phyloP scores from a whole-genome alignment of 305 asterid genomes.

The Ruellia speciosa region DNA sequence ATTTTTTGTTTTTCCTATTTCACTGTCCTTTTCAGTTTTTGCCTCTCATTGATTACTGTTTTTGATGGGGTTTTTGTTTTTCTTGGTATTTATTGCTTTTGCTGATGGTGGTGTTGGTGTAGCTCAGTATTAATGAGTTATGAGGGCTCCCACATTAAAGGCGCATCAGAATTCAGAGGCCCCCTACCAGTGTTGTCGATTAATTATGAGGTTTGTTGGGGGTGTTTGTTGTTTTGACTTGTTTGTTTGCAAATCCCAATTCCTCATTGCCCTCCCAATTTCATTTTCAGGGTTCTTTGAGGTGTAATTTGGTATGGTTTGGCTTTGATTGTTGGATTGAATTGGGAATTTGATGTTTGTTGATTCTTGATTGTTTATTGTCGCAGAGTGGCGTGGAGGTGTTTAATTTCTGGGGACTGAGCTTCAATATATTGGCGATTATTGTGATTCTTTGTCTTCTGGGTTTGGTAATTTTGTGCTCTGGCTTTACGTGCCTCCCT shows the following conservation, averaged over 20 bases:
- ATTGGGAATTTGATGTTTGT: slow-evolving; percentile 4
- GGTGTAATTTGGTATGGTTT: not conserved
- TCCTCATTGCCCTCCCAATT: not conserved
- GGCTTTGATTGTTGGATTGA: not conserved
- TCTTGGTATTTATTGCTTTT: too few relatives aligned
- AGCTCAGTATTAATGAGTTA: not conserved
- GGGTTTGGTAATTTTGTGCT: slow-evolving; percentile 23
- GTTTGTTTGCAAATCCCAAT: not conserved
- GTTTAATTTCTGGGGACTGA: slow-evolving; percentile 5
- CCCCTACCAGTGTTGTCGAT: too few relatives aligned
- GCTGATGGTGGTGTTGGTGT: not conserved
- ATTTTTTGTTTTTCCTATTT: too few relatives aligned
- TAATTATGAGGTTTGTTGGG: not conserved
- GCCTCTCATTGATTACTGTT: not conserved
- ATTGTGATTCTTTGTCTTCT: slow-evolving; percentile 4
- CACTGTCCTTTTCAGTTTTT: not conserved
- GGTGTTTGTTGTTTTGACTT: not conserved
- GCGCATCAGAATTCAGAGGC: not conserved
- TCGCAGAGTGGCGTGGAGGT: not conserved
- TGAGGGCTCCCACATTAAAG: not conserved
- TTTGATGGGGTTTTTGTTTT: not conserved
- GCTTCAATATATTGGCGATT: not conserved
- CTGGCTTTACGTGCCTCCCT: not conserved
- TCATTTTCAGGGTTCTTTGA: not conserved
- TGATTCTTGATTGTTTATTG: not conserved